Evolutionary conservation across 176 grass and related monocot species (phyloP).

Genomic region (Zizania latifolia): DNA sequence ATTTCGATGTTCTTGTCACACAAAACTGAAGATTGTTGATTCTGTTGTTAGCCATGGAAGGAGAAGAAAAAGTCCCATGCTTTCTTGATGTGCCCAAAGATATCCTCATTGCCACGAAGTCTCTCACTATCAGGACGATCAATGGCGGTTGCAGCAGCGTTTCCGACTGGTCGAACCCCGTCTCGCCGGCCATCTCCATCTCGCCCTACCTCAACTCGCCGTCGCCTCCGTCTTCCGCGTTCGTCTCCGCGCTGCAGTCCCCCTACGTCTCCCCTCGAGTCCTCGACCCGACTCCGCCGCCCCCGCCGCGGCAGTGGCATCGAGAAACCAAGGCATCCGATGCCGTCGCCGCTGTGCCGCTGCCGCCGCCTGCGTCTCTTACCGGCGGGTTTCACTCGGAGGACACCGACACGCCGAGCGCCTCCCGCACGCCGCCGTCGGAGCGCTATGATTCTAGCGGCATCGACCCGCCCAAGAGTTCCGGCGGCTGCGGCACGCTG

Average conservation of each 20-base stretch:
- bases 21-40: conserved; percentile 16
- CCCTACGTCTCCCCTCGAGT: conserved; percentile 88
- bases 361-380: conserved; percentile 45
- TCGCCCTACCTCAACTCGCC: conserved; percentile 76
- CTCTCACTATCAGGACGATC: conserved; percentile 58
- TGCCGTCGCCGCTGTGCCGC: conserved; percentile 25
- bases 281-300: conserved; percentile 26
- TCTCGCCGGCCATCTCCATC: conserved; percentile 64
- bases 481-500: not conserved
- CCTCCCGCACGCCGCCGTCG: conserved; percentile 70
- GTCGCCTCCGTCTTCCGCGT: conserved; percentile 82
- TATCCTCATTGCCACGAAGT: conserved; percentile 46
- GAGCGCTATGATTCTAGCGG: conserved; percentile 54
- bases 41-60: conserved; percentile 48
- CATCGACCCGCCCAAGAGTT: conserved; percentile 48
- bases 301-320: not conserved
- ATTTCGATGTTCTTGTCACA: conserved; percentile 4
- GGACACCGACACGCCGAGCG: conserved; percentile 57
- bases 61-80: conserved; percentile 23
- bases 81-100: conserved; percentile 38
- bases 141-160: conserved; percentile 24
- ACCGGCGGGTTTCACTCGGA: conserved; percentile 49
- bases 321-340: not conserved
- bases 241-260: conserved; percentile 93
- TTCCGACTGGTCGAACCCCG: conserved; percentile 49